These are phyloP conservation scores for Xerocomellus chrysenteron DNA, from an alignment of 768 basidiomycete species.

Conservation along the genomic window DNA sequence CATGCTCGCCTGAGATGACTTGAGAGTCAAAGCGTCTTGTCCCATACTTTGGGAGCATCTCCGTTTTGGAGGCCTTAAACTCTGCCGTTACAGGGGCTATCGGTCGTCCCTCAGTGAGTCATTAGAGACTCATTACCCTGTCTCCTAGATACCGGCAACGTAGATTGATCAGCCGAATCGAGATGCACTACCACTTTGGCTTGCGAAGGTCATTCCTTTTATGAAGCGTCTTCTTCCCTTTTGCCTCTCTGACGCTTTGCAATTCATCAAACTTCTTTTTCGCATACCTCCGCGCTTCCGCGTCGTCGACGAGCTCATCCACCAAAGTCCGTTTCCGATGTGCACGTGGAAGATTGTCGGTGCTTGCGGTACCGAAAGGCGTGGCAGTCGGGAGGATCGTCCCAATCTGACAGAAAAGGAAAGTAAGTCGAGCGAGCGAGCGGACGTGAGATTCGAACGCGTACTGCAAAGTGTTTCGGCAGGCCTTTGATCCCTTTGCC, in stretches of 20 bases:
- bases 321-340: constrained; percentile 80
- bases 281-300: constrained; percentile 83
- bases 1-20: neutral
- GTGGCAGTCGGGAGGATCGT: constrained; percentile 68
- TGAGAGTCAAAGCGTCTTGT: neutral
- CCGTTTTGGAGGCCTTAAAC: neutral
- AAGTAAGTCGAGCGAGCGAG: constrained; percentile 5
- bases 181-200: constrained; percentile 60
- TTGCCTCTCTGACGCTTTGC: constrained; percentile 63
- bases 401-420: constrained; percentile 57
- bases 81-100: neutral
- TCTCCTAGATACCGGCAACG: constrained; percentile 1
- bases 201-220: constrained; percentile 62
- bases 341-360: constrained; percentile 69
- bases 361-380: constrained; percentile 68
- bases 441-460: constrained; percentile 24
- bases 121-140: neutral
- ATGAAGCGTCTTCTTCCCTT: constrained; percentile 67
- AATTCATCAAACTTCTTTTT: constrained; percentile 88
- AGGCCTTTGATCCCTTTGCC: constrained; percentile 81
- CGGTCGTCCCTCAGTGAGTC: neutral
- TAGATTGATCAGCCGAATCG: constrained; percentile 5
- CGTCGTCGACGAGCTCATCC: constrained; percentile 87
- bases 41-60: neutral
- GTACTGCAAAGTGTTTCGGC: constrained; percentile 88